Percentiles rank a stretch among this genome's conserved stretches.
Conservation (phyloP, 176 grass and related monocot genomes). For the Miscanthus lutarioriparius region DNA sequence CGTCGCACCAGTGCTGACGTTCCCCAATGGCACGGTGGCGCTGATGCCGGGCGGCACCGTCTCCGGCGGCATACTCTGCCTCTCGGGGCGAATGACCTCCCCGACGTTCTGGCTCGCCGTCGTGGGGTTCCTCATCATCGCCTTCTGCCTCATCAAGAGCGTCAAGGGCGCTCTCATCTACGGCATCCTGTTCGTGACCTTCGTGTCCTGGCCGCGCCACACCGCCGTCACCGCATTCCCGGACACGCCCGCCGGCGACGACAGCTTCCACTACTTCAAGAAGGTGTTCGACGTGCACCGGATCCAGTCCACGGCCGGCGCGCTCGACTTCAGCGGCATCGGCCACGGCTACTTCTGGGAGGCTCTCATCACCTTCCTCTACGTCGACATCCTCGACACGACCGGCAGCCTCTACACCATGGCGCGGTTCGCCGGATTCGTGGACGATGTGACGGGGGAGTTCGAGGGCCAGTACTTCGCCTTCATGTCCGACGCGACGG, state of each 20-base stretch:
- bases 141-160: constrained; percentile 72
- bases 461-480: constrained; percentile 91
- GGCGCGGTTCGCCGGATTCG: constrained; percentile 79
- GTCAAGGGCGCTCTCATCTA: constrained; percentile 82
- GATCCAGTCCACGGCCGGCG: constrained; percentile 65
- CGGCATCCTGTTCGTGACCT: constrained; percentile 78
- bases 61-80: constrained; percentile 60
- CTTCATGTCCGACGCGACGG: constrained; percentile 86
- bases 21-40: constrained; percentile 64
- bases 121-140: constrained; percentile 70
- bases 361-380: constrained; percentile 80
- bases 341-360: constrained; percentile 65
- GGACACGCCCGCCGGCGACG: constrained; percentile 57
- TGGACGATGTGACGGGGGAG: constrained; percentile 64
- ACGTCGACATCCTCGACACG: constrained; percentile 87
- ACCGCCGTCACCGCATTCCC: constrained; percentile 70
- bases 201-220: constrained; percentile 69
- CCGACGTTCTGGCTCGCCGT: constrained; percentile 79
- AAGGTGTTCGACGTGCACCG: constrained; percentile 69
- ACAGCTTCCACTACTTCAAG: constrained; percentile 63
- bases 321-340: constrained; percentile 61
- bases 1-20: constrained; percentile 57
- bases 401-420: constrained; percentile 77
- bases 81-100: constrained; percentile 68
- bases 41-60: constrained; percentile 58